Conservation (phyloP, 305 asterid species). For the Andrographis paniculata region DNA sequence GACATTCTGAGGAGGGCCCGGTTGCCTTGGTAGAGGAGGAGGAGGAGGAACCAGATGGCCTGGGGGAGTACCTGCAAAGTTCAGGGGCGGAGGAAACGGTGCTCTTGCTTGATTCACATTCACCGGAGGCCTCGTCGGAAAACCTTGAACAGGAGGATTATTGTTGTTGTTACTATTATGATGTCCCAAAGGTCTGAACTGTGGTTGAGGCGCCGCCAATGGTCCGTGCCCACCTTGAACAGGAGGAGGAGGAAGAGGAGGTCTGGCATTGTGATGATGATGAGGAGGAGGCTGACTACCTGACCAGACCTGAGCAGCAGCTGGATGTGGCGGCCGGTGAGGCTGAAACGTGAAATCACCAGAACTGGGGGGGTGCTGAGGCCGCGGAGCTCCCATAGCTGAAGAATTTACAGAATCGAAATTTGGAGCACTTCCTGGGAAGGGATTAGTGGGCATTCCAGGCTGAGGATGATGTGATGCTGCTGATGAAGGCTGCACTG, state of each 20-base stretch:
- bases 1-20: too few species aligned
- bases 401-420: conserved; percentile 33
- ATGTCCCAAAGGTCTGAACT: conserved; percentile 37
- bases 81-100: conserved; percentile 26
- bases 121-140: conserved; percentile 40
- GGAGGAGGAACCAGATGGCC: conserved; percentile 28
- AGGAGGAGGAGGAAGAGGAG: conserved; percentile 28
- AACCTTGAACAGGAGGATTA: conserved; percentile 38
- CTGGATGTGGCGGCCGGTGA: conserved; percentile 39
- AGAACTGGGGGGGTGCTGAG: conserved; percentile 58
- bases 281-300: conserved; percentile 32
- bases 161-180: too few species aligned
- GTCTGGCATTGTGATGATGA: conserved; percentile 25
- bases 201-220: conserved; percentile 32
- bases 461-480: conserved; percentile 19
- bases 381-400: conserved; percentile 40
- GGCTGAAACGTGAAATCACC: conserved; percentile 81
- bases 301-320: conserved; percentile 43
- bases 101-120: conserved; percentile 37
- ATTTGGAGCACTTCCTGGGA: conserved; percentile 30
- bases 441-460: conserved; percentile 27
- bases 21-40: conserved; percentile 30
- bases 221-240: conserved; percentile 36
- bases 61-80: conserved; percentile 34
- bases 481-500: conserved; percentile 24